Percentiles rank a stretch among this genome's conserved stretches.
Conservation (phyloP, 1,139 yeast genomes). For the Saccharomycopsis hybrid region DNA sequence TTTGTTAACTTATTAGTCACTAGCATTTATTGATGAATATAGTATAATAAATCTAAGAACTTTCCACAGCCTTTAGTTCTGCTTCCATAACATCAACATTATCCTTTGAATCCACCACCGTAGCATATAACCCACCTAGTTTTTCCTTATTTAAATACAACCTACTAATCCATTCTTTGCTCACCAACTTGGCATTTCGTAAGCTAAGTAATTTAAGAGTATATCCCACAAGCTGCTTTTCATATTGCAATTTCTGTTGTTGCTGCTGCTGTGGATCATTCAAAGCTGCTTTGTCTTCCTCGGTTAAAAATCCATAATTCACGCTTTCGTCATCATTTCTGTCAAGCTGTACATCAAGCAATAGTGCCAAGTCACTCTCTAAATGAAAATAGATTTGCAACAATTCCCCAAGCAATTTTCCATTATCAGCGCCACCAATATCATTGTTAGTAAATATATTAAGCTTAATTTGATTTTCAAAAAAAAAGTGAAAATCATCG, state of each 20-base stretch:
- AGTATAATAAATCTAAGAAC: too few species aligned
- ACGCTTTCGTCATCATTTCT: slow-evolving; percentile 56
- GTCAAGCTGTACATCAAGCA: slow-evolving; percentile 37
- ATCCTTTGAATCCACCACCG: slow-evolving; percentile 25
- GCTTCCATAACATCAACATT: slow-evolving; percentile 1
- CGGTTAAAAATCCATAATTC: slow-evolving; percentile 33
- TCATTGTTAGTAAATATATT: background rate
- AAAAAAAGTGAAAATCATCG: slow-evolving; percentile 5
- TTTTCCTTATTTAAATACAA: slow-evolving; percentile 40
- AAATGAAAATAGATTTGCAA: slow-evolving; percentile 12
- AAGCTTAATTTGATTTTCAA: slow-evolving; percentile 2
- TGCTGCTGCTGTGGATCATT: too few species aligned
- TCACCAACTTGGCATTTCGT: slow-evolving; percentile 36
- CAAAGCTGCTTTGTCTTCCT: slow-evolving; percentile 24
- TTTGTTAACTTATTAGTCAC: too few species aligned
- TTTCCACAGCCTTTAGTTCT: background rate
- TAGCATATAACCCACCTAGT: slow-evolving; percentile 38
- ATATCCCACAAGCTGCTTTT: slow-evolving; percentile 45
- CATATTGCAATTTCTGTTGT: slow-evolving; percentile 33
- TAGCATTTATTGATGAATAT: too few species aligned
- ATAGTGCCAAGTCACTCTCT: slow-evolving; percentile 17
- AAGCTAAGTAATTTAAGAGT: slow-evolving; percentile 45
- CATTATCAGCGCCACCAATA: background rate
- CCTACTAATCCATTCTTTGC: slow-evolving; percentile 32
- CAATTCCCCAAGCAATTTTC: too few species aligned